phyloP scores from a whole-genome alignment of 805 yeast species.

The Phaffomyces opuntiae region DNA sequence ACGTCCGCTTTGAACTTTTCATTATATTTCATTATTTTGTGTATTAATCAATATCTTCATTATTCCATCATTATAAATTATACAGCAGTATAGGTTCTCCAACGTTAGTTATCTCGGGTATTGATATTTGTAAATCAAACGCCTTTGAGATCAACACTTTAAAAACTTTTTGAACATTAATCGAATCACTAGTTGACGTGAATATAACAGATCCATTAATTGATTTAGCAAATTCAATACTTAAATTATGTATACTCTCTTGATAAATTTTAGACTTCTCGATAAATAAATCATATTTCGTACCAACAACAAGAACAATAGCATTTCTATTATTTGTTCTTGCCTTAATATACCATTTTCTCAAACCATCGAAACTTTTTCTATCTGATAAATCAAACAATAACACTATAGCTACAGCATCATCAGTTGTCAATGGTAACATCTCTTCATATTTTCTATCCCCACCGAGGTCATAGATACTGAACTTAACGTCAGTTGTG shows the following conservation, averaged over 20 bases:
- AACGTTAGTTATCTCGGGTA: constrained; percentile 74
- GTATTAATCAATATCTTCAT: background rate
- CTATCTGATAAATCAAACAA: constrained; percentile 87
- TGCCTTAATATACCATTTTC: constrained; percentile 93
- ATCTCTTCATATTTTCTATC: constrained; percentile 91
- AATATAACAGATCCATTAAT: constrained; percentile 83
- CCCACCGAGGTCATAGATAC: constrained; percentile 96
- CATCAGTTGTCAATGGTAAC: constrained; percentile 88
- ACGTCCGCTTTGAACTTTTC: background rate
- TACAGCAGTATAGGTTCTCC: constrained; percentile 93
- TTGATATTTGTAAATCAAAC: constrained; percentile 65
- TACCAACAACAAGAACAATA: constrained; percentile 85
- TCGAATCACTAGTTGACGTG: constrained; percentile 86
- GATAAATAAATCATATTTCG: constrained; percentile 84
- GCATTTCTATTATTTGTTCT: constrained; percentile 86
- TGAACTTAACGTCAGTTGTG: constrained; percentile 81
- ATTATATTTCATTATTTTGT: background rate
- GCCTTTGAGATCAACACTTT: constrained; percentile 87
- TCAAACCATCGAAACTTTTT: constrained; percentile 77
- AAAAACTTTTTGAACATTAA: constrained; percentile 89
- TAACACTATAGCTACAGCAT: constrained; percentile 85
- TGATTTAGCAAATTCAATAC: constrained; percentile 78
- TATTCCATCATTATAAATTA: constrained; percentile 12
- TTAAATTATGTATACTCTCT: constrained; percentile 72
- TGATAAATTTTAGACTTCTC: constrained; percentile 77